Conservation (phyloP, 2,329 filamentous ascomycete genomes). For the Verticillium isaacii region DNA sequence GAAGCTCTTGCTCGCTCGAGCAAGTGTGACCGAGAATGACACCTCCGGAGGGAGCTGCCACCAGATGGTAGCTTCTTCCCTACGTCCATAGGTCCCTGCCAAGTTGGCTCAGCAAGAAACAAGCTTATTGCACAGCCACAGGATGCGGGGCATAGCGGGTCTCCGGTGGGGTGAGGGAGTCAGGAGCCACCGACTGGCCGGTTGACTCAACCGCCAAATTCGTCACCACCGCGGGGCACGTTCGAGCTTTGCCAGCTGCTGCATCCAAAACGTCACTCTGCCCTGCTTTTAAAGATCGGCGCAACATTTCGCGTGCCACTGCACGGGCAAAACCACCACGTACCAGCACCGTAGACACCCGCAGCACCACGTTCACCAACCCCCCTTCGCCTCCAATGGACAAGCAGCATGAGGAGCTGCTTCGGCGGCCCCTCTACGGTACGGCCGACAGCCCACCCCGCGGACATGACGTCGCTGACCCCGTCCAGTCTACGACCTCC, state of each 20-base stretch:
- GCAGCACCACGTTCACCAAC: not conserved
- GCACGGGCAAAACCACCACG: not conserved
- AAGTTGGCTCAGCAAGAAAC: not conserved
- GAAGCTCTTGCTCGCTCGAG: not conserved
- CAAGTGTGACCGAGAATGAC: too few species aligned
- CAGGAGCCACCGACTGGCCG: not conserved
- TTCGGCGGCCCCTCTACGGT: slow-evolving; percentile 49
- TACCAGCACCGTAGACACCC: slow-evolving; percentile 1
- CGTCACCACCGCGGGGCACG: slow-evolving; percentile 8
- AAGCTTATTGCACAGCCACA: slow-evolving; percentile 1
- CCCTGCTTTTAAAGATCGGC: not conserved
- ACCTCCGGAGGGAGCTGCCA: not conserved
- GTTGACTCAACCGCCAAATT: slow-evolving; percentile 1
- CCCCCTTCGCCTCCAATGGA: slow-evolving; percentile 22
- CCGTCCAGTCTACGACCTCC: slow-evolving; percentile 72
- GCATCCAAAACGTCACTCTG: not conserved
- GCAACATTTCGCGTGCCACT: not conserved
- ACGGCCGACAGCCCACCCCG: slow-evolving; percentile 12
- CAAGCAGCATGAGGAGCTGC: slow-evolving; percentile 38
- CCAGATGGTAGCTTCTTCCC: not conserved
- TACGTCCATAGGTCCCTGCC: not conserved
- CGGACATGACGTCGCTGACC: slow-evolving; percentile 11
- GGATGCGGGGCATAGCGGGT: not conserved
- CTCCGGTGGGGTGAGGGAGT: not conserved
- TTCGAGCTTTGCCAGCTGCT: not conserved